Conservation (phyloP, 495 filamentous ascomycete genomes). For the Ramalina intermedia region DNA sequence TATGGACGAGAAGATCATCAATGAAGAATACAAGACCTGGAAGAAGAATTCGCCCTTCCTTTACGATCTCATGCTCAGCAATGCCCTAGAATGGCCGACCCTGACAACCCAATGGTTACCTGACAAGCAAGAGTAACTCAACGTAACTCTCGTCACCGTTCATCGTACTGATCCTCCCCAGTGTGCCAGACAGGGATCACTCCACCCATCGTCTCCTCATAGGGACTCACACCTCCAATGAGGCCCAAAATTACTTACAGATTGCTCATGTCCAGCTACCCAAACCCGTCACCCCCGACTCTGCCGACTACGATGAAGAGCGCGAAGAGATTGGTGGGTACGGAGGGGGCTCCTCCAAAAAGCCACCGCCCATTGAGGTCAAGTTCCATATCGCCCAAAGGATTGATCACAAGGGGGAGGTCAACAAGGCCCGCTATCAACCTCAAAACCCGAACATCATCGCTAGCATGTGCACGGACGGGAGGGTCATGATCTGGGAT, state of each 20-base stretch:
- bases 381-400: conserved; percentile 85
- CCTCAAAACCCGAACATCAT: conserved; percentile 97
- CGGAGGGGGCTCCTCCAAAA: conserved; percentile 46
- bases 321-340: conserved; percentile 89
- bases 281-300: conserved; percentile 55
- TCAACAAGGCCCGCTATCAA: conserved; percentile 97
- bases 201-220: conserved; percentile 82
- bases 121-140: conserved; percentile 67
- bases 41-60: conserved; percentile 99
- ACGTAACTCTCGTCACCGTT: not conserved
- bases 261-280: conserved; percentile 88
- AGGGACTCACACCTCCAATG: conserved; percentile 85
- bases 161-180: conserved; percentile 17
- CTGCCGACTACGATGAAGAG: conserved; percentile 78
- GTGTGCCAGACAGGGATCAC: conserved; percentile 68
- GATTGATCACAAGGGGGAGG: conserved; percentile 90
- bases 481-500: conserved; percentile 83
- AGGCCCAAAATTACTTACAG: conserved; percentile 82
- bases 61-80: conserved; percentile 91
- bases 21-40: conserved; percentile 99
- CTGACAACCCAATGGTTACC: conserved; percentile 97
- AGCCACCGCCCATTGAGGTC: conserved; percentile 49
- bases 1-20: conserved; percentile 73
- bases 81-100: conserved; percentile 94
- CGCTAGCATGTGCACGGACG: conserved; percentile 82